A percentile compares a stretch with the other conserved stretches of the same genome.
These are phyloP conservation scores for Chaetomiaceae sp. DNA, from an alignment of 2,329 filamentous ascomycete species.

Conservation along the genomic window DNA sequence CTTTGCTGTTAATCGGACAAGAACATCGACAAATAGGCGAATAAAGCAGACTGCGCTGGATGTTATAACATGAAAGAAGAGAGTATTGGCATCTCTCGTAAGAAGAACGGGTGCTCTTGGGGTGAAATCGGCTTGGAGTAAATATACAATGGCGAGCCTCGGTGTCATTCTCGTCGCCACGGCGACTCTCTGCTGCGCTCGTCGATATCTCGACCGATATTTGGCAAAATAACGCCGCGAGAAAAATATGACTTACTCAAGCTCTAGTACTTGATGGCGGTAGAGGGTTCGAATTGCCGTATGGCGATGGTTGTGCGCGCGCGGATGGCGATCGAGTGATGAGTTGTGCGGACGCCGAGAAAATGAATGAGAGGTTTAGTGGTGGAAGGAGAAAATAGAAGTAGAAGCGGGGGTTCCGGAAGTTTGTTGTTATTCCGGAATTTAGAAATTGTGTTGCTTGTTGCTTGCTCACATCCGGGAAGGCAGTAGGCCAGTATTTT, in stretches of 20 bases:
- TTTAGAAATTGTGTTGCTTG: background rate
- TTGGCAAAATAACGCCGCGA: background rate
- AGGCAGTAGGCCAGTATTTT: background rate
- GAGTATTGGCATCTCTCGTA: no score
- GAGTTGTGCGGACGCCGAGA: background rate
- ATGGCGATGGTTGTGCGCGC: slow-evolving; percentile 1
- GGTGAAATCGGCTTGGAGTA: background rate
- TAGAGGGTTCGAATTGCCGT: background rate
- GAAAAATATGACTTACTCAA: slow-evolving; percentile 10
- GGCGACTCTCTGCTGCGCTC: background rate
- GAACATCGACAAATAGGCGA: no score
- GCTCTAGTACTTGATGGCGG: background rate
- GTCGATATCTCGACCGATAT: background rate
- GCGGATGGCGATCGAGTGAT: slow-evolving; percentile 7
- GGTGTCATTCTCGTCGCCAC: background rate
- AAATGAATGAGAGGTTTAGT: background rate
- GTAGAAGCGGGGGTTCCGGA: background rate
- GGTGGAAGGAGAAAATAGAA: slow-evolving; percentile 1
- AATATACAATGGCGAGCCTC: background rate
- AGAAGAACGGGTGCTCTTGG: background rate
- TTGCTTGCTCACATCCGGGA: background rate
- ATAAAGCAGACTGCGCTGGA: no score
- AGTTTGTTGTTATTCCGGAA: background rate
- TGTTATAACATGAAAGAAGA: background rate
- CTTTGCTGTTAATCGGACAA: background rate